Conservation (phyloP, 2,329 filamentous ascomycete genomes). For the Alternaria incomplexa region DNA sequence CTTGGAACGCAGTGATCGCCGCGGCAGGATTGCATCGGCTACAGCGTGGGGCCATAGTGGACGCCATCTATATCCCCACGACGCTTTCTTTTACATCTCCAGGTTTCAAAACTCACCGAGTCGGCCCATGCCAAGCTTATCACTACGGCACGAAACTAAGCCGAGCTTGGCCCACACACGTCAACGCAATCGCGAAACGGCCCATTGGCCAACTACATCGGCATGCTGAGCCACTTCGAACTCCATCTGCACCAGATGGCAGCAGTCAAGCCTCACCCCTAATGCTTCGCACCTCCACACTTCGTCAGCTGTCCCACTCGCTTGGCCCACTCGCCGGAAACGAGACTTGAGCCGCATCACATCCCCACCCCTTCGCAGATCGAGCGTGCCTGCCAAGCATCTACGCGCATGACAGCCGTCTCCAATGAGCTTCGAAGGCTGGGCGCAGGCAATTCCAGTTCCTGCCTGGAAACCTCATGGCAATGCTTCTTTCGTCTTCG, state of each 20-base stretch:
- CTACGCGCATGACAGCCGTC: conserved; percentile 26
- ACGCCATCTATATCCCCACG: conserved; percentile 22
- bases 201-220: conserved; percentile 37
- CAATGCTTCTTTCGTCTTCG: conserved; percentile 29
- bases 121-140: conserved; percentile 19
- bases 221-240: conserved; percentile 33
- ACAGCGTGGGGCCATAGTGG: conserved; percentile 6
- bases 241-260: conserved; percentile 38
- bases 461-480: conserved; percentile 35
- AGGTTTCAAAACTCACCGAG: conserved; percentile 32
- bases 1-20: conserved; percentile 9
- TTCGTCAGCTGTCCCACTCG: conserved; percentile 21
- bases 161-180: conserved; percentile 39
- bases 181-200: conserved; percentile 18
- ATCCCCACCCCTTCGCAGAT: conserved; percentile 13
- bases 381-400: conserved; percentile 20
- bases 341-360: conserved; percentile 43
- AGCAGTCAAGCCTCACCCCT: conserved; percentile 27
- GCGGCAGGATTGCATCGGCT: conserved; percentile 7
- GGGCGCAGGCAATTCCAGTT: conserved; percentile 17
- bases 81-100: conserved; percentile 15
- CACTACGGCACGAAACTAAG: conserved; percentile 24
- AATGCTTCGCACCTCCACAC: conserved; percentile 21
- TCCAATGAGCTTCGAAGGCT: conserved; percentile 28
- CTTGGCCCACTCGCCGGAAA: conserved; percentile 28